Evolutionary conservation across 78 protist genomes (phyloP).

Genomic region (Mantamonas sphyraenae): DNA sequence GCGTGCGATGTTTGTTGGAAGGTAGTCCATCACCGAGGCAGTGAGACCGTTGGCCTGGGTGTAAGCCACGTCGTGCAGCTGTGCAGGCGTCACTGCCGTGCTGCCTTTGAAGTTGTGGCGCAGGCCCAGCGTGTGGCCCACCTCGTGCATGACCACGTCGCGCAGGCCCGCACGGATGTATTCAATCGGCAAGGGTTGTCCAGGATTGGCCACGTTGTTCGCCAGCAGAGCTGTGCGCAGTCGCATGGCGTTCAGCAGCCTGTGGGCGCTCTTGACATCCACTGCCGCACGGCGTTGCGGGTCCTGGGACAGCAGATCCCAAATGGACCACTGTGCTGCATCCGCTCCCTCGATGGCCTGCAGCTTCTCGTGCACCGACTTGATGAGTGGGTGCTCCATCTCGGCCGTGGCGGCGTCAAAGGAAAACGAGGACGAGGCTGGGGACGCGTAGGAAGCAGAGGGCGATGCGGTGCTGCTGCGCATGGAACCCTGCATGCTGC

Average conservation of each 20-base stretch:
- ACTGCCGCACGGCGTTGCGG: too few relatives aligned
- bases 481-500: neutral
- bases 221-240: neutral
- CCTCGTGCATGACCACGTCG: constrained; percentile 6
- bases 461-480: neutral
- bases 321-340: neutral
- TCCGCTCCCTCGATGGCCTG: neutral
- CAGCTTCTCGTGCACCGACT: neutral
- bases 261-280: too few relatives aligned
- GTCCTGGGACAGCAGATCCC: neutral
- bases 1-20: neutral
- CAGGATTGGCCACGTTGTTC: neutral
- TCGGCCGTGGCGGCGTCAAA: too few relatives aligned
- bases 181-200: neutral
- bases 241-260: too few relatives aligned
- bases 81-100: neutral
- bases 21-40: constrained; percentile 7
- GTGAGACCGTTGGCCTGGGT: neutral
- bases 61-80: neutral
- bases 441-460: too few relatives aligned
- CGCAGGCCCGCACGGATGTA: neutral
- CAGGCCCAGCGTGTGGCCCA: constrained; percentile 13
- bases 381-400: too few relatives aligned
- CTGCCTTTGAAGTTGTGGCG: constrained; percentile 6
- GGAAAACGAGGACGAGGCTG: too few relatives aligned